These are phyloP conservation scores for Skeletonema grethae DNA, from an alignment of 108 stramenopile species.

Conservation along the genomic window DNA sequence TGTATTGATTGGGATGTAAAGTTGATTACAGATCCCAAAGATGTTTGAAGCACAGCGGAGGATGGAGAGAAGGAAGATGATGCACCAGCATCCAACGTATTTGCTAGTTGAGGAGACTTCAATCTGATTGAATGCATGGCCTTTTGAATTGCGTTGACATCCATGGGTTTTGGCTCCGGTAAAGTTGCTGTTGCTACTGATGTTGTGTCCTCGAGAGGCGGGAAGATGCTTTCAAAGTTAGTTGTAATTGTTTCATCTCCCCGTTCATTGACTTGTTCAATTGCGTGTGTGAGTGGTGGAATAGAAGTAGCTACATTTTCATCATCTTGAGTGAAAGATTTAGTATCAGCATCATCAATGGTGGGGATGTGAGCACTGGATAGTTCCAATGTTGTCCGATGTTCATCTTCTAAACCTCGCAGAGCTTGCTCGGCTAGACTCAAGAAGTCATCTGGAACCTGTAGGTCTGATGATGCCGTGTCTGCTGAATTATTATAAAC, in stretches of 20 bases:
- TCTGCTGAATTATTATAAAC: neutral
- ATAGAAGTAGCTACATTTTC: neutral
- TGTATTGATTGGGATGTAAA: slow-evolving; percentile 24
- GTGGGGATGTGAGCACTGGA: neutral
- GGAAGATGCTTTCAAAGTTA: neutral
- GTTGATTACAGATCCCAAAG: slow-evolving; percentile 20
- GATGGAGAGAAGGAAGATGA: slow-evolving; percentile 30
- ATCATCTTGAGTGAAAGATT: neutral
- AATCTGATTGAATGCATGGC: slow-evolving; percentile 47
- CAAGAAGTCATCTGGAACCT: slow-evolving; percentile 41
- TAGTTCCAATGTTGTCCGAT: slow-evolving; percentile 27
- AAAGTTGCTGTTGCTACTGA: slow-evolving; percentile 4
- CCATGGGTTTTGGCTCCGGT: slow-evolving; percentile 8
- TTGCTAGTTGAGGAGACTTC: slow-evolving; percentile 44
- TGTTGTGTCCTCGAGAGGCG: neutral
- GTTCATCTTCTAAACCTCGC: slow-evolving; percentile 46
- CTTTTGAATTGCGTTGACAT: slow-evolving; percentile 34
- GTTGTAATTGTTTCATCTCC: neutral
- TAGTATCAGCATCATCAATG: neutral
- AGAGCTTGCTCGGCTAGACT: slow-evolving; percentile 42
- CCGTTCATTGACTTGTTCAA: neutral
- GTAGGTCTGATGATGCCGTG: neutral
- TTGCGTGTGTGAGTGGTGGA: neutral
- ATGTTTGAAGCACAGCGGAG: slow-evolving; percentile 12
- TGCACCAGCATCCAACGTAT: slow-evolving; percentile 39